These are phyloP conservation scores for Rubroshorea leprosula DNA, from an alignment of 345 rosid species.

Conservation along the genomic window DNA sequence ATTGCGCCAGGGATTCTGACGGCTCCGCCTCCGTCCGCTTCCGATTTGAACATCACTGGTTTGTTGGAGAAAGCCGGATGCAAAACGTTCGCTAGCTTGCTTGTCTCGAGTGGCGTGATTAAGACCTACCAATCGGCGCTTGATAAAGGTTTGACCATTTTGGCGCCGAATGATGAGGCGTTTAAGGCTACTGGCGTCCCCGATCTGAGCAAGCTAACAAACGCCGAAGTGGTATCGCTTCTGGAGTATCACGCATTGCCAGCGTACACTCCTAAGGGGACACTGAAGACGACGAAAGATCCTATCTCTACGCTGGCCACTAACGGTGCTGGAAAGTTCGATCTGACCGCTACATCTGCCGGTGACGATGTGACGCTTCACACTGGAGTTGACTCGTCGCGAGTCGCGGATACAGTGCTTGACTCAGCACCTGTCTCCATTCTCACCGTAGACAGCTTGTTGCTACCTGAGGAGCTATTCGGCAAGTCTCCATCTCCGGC, in stretches of 20 bases:
- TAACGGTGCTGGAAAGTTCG: conserved; percentile 64
- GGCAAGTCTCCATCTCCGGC: conserved; percentile 67
- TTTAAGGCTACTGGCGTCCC: conserved; percentile 69
- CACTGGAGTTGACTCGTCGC: conserved; percentile 63
- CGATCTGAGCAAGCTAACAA: conserved; percentile 64
- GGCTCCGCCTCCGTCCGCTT: conserved; percentile 61
- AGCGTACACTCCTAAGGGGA: conserved; percentile 58
- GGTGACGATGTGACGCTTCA: conserved; percentile 73
- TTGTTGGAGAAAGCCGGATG: conserved; percentile 84
- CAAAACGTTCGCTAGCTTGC: conserved; percentile 64
- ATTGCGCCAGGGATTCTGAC: conserved; percentile 54
- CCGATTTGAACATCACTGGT: conserved; percentile 58
- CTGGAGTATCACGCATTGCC: conserved; percentile 70
- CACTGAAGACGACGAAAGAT: conserved; percentile 52
- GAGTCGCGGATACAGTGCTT: conserved; percentile 62
- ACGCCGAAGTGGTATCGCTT: conserved; percentile 63
- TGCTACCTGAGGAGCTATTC: conserved; percentile 65
- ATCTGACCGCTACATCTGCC: conserved; percentile 45
- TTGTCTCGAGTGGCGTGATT: conserved; percentile 62
- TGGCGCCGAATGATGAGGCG: conserved; percentile 88
- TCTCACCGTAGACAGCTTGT: conserved; percentile 65
- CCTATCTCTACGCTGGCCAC: conserved; percentile 69
- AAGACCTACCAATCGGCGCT: conserved; percentile 58
- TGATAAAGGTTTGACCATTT: conserved; percentile 70
- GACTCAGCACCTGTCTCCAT: conserved; percentile 72